phyloP scores from a whole-genome alignment of 176 grass and related monocot genomes.

The Panicum miliaceum region DNA sequence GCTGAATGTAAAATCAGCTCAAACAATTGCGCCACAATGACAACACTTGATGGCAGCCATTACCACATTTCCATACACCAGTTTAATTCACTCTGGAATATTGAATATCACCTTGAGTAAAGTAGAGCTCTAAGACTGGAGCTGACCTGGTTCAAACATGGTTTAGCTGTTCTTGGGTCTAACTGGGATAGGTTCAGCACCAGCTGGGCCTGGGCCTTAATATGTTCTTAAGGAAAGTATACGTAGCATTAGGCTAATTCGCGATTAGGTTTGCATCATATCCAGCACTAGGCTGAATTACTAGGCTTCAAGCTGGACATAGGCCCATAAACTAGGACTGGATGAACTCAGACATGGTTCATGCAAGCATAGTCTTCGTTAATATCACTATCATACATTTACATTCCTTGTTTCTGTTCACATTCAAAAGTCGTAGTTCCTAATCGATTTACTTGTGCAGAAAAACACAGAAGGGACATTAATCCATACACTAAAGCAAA shows the following conservation, averaged over 20 bases:
- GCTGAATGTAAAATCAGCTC: neutral
- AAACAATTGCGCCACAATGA: neutral
- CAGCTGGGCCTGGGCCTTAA: neutral
- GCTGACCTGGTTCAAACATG: constrained; percentile 21
- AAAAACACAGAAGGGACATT: neutral
- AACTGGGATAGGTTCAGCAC: neutral
- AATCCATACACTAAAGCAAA: neutral
- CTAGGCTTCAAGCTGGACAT: constrained; percentile 9
- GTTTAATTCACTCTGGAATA: neutral
- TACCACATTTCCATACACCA: neutral
- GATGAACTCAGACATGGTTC: neutral
- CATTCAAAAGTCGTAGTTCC: neutral
- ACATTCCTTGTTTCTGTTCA: neutral
- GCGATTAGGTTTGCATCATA: neutral
- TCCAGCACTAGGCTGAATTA: neutral
- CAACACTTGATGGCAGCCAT: neutral
- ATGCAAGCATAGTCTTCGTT: constrained; percentile 14
- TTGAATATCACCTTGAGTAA: constrained; percentile 4
- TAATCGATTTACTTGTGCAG: constrained; percentile 12
- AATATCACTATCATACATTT: constrained; percentile 18
- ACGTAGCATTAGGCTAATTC: constrained; percentile 13
- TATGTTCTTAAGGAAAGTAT: neutral
- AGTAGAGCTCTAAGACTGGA: constrained; percentile 10
- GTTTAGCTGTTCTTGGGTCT: neutral
- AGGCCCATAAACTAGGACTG: constrained; percentile 16